A percentile compares a stretch with the other conserved stretches of the same genome.
These are phyloP conservation scores for Eremomyces bilateralis DNA, from an alignment of 495 filamentous ascomycete species.

Conservation along the genomic window DNA sequence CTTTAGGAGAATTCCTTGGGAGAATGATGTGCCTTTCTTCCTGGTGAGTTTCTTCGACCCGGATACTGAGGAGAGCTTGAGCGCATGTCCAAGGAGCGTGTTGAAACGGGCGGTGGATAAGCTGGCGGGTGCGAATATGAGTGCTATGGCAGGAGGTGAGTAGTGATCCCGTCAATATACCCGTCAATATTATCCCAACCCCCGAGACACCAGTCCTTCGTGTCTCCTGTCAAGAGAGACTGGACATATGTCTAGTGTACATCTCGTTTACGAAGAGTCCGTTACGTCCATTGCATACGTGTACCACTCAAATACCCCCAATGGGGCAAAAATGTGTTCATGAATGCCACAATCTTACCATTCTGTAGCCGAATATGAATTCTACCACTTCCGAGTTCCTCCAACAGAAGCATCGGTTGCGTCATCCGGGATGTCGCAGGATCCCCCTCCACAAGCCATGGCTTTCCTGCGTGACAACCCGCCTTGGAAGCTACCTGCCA, in stretches of 20 bases:
- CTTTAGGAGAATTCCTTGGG: slow-evolving; percentile 88
- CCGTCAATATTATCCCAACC: too few species aligned
- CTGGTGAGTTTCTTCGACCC: slow-evolving; percentile 72
- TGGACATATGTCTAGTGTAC: too few species aligned
- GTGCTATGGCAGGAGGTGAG: slow-evolving; percentile 86
- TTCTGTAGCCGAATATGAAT: slow-evolving; percentile 74
- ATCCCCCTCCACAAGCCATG: slow-evolving; percentile 53
- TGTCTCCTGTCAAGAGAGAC: too few species aligned
- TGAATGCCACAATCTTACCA: too few species aligned
- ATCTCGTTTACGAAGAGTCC: too few species aligned
- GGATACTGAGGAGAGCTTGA: slow-evolving; percentile 42
- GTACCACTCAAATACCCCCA: too few species aligned
- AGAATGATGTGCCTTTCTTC: slow-evolving; percentile 82
- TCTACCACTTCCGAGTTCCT: slow-evolving; percentile 77
- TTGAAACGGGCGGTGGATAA: slow-evolving; percentile 47
- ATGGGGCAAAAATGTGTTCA: too few species aligned
- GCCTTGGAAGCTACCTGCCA: slow-evolving; percentile 41
- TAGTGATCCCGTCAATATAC: too few species aligned
- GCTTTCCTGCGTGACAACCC: slow-evolving; percentile 52
- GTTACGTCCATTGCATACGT: too few species aligned
- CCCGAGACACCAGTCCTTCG: too few species aligned
- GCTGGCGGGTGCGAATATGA: slow-evolving; percentile 37
- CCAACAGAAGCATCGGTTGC: too few species aligned
- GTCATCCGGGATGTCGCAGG: slow-evolving; percentile 22
- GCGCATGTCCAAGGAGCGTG: slow-evolving; percentile 64